Percentiles rank a stretch among this genome's conserved stretches.
These are phyloP conservation scores for Reticulascus tulasneorum DNA, from an alignment of 2,329 filamentous ascomycete genomes.

Conservation along the genomic window DNA sequence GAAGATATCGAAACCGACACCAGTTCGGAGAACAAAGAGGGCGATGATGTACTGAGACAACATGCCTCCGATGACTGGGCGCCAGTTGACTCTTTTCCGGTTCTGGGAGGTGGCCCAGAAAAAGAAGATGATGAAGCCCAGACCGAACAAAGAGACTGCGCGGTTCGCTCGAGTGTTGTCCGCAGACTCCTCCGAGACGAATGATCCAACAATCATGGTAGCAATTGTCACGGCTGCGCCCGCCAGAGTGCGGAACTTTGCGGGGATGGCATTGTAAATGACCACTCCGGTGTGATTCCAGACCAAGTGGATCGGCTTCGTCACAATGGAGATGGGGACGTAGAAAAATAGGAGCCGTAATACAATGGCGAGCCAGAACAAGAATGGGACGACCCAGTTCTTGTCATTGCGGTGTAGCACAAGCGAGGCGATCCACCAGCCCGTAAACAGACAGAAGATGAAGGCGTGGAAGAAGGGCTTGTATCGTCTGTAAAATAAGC, in stretches of 20 bases:
- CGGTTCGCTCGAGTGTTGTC: conserved; percentile 80
- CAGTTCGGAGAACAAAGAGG: conserved; percentile 79
- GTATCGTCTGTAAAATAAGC: conserved; percentile 39
- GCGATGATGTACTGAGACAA: conserved; percentile 83
- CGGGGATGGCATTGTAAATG: conserved; percentile 59
- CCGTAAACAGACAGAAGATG: conserved; percentile 41
- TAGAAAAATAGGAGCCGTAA: conserved; percentile 73
- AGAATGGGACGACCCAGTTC: conserved; percentile 82
- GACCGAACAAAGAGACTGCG: conserved; percentile 74
- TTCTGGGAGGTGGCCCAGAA: conserved; percentile 72
- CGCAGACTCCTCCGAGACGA: conserved; percentile 64
- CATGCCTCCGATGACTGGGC: conserved; percentile 85
- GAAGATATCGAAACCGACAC: conserved; percentile 85
- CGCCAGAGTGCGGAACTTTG: conserved; percentile 58
- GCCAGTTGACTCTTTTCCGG: conserved; percentile 62
- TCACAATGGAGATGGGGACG: conserved; percentile 63
- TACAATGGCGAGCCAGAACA: conserved; percentile 72
- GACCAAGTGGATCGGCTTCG: conserved; percentile 59
- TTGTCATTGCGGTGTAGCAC: conserved; percentile 67
- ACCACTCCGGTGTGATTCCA: conserved; percentile 64
- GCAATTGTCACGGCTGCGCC: conserved; percentile 62
- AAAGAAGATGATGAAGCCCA: conserved; percentile 62
- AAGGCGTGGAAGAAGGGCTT: conserved; percentile 43
- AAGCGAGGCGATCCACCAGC: conserved; percentile 75
- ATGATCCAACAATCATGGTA: conserved; percentile 73